Percentiles rank a stretch among this genome's conserved stretches.
Evolutionary conservation across 208 protist genomes (phyloP).

Genomic region (Trypanosoma conorhini): DNA sequence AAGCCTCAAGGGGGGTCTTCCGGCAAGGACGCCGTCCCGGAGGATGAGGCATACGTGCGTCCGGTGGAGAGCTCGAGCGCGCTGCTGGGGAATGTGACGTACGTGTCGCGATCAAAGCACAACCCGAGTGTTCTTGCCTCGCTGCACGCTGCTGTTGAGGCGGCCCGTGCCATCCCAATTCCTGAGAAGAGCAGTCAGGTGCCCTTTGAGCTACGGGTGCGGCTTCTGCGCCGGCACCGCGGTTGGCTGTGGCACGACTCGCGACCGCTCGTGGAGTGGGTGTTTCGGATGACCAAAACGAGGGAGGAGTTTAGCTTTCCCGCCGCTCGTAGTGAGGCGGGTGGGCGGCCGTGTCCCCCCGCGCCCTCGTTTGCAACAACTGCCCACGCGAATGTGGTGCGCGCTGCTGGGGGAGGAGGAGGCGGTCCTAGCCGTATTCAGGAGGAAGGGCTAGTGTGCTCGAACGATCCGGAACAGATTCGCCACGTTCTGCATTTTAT

Average conservation of each 20-base stretch:
- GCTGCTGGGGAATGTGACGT: slow-evolving; percentile 36
- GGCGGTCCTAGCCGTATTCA: slow-evolving; percentile 2
- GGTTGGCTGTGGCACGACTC: slow-evolving; percentile 30
- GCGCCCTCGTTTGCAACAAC: not conserved
- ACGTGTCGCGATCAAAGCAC: slow-evolving; percentile 28
- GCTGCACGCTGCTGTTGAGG: slow-evolving; percentile 19
- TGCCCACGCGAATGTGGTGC: not conserved
- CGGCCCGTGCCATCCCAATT: slow-evolving; percentile 26
- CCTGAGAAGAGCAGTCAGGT: slow-evolving; percentile 28
- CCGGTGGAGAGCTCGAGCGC: slow-evolving; percentile 27
- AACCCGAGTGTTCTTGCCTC: slow-evolving; percentile 25
- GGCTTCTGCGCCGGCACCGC: slow-evolving; percentile 23
- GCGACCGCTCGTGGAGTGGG: slow-evolving; percentile 33
- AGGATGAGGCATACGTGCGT: slow-evolving; percentile 23
- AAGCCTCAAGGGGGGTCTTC: not conserved
- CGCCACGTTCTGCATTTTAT: slow-evolving; percentile 72
- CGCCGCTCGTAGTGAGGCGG: not conserved
- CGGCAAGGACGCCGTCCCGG: not conserved
- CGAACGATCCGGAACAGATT: slow-evolving; percentile 68
- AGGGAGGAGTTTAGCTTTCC: slow-evolving; percentile 27
- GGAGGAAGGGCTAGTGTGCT: slow-evolving; percentile 34
- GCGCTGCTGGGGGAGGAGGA: not conserved
- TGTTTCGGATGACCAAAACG: slow-evolving; percentile 34
- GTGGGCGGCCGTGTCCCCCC: not conserved
- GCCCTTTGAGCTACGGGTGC: slow-evolving; percentile 32